phyloP scores from a whole-genome alignment of 1,139 yeast species.

The Groenewaldozyma sp. region DNA sequence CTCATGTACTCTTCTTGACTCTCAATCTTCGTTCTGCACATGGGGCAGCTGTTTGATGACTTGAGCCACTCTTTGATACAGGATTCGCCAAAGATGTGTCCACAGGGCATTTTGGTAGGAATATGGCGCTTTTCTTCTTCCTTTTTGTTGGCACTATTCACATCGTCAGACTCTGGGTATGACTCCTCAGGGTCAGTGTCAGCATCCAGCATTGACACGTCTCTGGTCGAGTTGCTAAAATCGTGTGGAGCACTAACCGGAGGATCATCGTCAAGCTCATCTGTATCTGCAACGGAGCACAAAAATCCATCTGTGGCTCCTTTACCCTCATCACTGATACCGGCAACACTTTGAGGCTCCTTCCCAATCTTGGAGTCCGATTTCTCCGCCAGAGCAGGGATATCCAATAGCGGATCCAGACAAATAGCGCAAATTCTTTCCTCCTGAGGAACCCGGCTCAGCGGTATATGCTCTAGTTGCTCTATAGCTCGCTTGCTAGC shows the following conservation, averaged over 20 bases:
- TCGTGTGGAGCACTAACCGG: constrained; percentile 12
- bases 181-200: constrained; percentile 10
- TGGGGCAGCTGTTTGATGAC: constrained; percentile 63
- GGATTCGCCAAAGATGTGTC: constrained; percentile 63
- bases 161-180: constrained; percentile 5
- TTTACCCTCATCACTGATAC: neutral
- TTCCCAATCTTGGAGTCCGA: neutral
- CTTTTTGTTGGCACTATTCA: constrained; percentile 1
- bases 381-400: neutral
- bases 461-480: constrained; percentile 19
- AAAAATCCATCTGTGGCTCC: neutral
- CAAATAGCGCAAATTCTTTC: constrained; percentile 31
- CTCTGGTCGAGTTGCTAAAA: too few relatives aligned
- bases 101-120: constrained; percentile 71
- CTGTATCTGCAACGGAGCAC: constrained; percentile 4
- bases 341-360: neutral
- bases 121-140: constrained; percentile 34
- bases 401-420: constrained; percentile 4
- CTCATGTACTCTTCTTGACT: constrained; percentile 22
- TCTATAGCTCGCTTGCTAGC: constrained; percentile 27
- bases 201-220: neutral
- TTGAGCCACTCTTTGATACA: constrained; percentile 74
- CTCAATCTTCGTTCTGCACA: constrained; percentile 57
- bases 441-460: constrained; percentile 17
- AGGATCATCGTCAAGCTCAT: constrained; percentile 11